Conservation (phyloP, 768 basidiomycete genomes). For the Boletus sensibilis region DNA sequence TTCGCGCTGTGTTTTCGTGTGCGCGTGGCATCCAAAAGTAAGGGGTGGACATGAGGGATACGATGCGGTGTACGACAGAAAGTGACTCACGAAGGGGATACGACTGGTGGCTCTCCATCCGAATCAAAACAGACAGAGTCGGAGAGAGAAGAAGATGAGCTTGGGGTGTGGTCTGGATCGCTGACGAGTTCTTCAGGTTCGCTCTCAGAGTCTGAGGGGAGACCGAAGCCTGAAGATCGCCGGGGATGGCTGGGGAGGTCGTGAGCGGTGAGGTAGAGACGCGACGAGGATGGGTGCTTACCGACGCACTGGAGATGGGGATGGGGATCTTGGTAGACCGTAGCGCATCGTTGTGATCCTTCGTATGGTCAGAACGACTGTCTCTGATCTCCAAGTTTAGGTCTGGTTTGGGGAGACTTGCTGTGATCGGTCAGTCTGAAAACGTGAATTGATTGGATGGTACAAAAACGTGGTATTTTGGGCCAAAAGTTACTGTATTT, state of each 20-base stretch:
- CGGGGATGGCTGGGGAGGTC: constrained; percentile 20
- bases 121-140: constrained; percentile 45
- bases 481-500: neutral
- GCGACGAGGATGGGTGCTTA: constrained; percentile 15
- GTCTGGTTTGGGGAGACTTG: too few species aligned
- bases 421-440: constrained; percentile 3
- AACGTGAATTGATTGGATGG: neutral
- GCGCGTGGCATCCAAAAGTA: neutral
- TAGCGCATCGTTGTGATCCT: constrained; percentile 47
- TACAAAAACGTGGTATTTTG: neutral
- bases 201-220: constrained; percentile 49
- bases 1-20: constrained; percentile 12
- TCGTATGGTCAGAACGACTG: too few species aligned
- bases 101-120: constrained; percentile 39
- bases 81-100: constrained; percentile 35
- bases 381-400: too few species aligned
- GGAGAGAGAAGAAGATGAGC: constrained; percentile 36
- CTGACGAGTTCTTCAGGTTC: constrained; percentile 33
- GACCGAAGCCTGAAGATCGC: constrained; percentile 53
- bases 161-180: constrained; percentile 36
- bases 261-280: constrained; percentile 6
- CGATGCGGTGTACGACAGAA: neutral
- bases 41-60: neutral
- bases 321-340: constrained; percentile 50
- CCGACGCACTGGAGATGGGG: constrained; percentile 49